Base-by-base conservation (phyloP, 257 asterid species). In the Thymus quinquecostatus region DNA sequence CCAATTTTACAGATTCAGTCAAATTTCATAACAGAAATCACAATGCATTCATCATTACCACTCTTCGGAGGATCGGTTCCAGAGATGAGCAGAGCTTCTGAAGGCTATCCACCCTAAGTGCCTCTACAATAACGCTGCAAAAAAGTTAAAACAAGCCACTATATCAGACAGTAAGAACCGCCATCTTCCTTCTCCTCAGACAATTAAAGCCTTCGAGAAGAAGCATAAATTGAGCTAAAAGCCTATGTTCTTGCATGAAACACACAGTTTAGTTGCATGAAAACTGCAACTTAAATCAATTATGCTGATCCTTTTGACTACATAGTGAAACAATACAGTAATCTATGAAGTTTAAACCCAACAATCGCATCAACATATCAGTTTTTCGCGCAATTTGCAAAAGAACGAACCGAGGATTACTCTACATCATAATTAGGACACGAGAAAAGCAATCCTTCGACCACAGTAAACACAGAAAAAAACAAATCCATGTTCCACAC, bases 31-130 rank as follows among this genome's bases (percentile, higher is more conserved):
- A 38, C 30, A 66, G 8, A 50, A 66, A 58, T 44, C 56, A 72
- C 32, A 77, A 66, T 48, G 55, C 4, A 66, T 60, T 65, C 60
- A 74, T 70, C 40, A 33, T 83, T 91, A 91, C 97, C 84, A 91
- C 96, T 91, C 94, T 88, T 36, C 97, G 92, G 30, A 91, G 92
- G 77, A 91, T 85, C 54, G 96, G 97, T 74, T 91, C 97, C 84
- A 88, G 68, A 33, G 97, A 90, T 21, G 97, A 90, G 86, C 92
- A 90, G 57, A 90, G 90, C 86, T 84, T 91, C 74, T 88, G 96
- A 56, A 91, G 92, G 80, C 92, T 89, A 80, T 91, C 97, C 75
- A 91, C 79, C 85, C 89, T 88, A 43, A 91, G 84, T 49, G 97
- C 97, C 77, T 91, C 97, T 76, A 91, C 96, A 70, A 91, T 88